These are phyloP conservation scores for Panellus pusillus DNA, from an alignment of 768 basidiomycete genomes.

Conservation along the genomic window DNA sequence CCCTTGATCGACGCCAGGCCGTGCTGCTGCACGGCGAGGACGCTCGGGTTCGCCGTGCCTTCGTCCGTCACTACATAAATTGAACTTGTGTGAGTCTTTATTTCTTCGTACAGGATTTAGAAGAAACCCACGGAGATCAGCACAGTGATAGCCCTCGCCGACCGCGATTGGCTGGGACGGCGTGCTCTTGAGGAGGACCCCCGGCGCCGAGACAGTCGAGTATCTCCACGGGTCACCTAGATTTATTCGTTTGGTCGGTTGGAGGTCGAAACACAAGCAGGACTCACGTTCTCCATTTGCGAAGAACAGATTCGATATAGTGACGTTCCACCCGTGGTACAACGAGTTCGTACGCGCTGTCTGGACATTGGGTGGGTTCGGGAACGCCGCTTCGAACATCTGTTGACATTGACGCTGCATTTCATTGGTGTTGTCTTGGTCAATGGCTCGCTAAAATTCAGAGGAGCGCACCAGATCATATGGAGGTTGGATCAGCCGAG, in stretches of 20 bases:
- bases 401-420: slow-evolving; percentile 66
- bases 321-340: slow-evolving; percentile 66
- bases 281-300: slow-evolving; percentile 66
- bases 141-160: slow-evolving; percentile 67
- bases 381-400: slow-evolving; percentile 65
- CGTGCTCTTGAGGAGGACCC: slow-evolving; percentile 46
- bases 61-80: slow-evolving; percentile 7
- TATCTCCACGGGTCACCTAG: slow-evolving; percentile 79
- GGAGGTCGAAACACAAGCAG: too few relatives aligned
- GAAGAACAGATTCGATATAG: slow-evolving; percentile 61
- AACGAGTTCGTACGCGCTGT: slow-evolving; percentile 42
- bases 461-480: slow-evolving; percentile 50
- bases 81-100: neutral
- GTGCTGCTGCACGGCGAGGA: slow-evolving; percentile 53
- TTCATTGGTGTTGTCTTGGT: neutral
- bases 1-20: slow-evolving; percentile 51
- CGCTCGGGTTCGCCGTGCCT: slow-evolving; percentile 48
- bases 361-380: slow-evolving; percentile 43
- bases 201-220: slow-evolving; percentile 63
- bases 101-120: too few relatives aligned
- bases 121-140: slow-evolving; percentile 46
- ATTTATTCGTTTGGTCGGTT: too few relatives aligned
- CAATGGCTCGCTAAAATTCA: neutral
- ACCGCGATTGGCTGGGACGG: slow-evolving; percentile 54
- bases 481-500: slow-evolving; percentile 51